Percentiles rank a stretch among this genome's conserved stretches.
Conservation (phyloP, 108 stramenopile genomes). For the Cyclotella sp. region DNA sequence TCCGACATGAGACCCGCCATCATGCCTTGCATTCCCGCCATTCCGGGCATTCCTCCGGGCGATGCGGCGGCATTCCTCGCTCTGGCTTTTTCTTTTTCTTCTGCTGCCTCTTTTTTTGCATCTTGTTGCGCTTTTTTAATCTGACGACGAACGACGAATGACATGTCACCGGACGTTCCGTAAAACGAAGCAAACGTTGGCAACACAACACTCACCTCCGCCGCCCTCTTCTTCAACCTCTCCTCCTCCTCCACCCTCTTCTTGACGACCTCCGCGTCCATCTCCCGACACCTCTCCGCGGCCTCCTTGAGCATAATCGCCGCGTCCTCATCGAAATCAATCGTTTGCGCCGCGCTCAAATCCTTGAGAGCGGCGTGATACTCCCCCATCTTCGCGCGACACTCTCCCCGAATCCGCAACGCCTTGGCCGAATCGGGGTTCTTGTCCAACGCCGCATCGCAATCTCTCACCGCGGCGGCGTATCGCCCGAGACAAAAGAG, state of each 20-base stretch:
- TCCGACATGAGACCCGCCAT: conserved; percentile 78
- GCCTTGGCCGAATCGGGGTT: conserved; percentile 92
- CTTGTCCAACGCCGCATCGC: conserved; percentile 68
- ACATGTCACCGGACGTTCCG: no score
- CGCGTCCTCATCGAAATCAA: conserved; percentile 89
- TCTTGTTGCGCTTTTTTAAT: conserved; percentile 72
- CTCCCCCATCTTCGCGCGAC: conserved; percentile 53
- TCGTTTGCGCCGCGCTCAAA: conserved; percentile 74
- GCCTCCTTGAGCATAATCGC: conserved; percentile 74
- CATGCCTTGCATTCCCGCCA: conserved; percentile 71
- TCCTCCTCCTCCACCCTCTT: conserved; percentile 82
- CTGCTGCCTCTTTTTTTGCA: conserved; percentile 29
- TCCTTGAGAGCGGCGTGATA: conserved; percentile 57
- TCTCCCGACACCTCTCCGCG: conserved; percentile 62
- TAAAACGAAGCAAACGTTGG: not conserved
- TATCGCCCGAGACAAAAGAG: conserved; percentile 68
- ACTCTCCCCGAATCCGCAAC: conserved; percentile 80
- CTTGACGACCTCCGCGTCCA: conserved; percentile 56
- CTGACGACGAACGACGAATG: not conserved
- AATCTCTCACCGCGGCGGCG: conserved; percentile 75
- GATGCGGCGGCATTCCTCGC: conserved; percentile 11
- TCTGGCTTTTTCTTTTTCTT: conserved; percentile 29
- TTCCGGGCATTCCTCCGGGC: conserved; percentile 39
- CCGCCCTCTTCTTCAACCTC: conserved; percentile 74
- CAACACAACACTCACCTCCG: conserved; percentile 45